phyloP scores from a whole-genome alignment of 176 grass and related monocot species.

The Bolboschoenus planiculmis region DNA sequence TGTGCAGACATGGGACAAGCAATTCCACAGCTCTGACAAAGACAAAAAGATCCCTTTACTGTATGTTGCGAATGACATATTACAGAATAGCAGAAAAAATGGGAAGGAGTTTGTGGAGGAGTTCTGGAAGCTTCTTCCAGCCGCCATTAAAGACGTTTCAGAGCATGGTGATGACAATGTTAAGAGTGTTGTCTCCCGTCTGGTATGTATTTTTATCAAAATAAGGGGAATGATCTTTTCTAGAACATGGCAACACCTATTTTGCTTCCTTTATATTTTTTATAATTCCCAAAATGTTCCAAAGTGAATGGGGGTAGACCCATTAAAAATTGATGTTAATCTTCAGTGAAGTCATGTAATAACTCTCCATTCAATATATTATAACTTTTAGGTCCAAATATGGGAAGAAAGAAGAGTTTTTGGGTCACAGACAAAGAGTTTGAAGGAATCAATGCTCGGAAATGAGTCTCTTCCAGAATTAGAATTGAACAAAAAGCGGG shows the following conservation, averaged over 20 bases:
- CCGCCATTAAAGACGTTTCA: constrained; percentile 59
- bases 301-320: not conserved
- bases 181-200: constrained; percentile 62
- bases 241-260: not conserved
- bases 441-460: constrained; percentile 88
- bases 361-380: not conserved
- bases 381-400: constrained; percentile 62
- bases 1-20: constrained; percentile 89
- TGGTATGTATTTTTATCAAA: constrained; percentile 40
- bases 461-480: constrained; percentile 57
- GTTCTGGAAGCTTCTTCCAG: constrained; percentile 98
- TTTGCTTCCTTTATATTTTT: not conserved
- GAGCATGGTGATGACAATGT: constrained; percentile 71
- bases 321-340: not conserved
- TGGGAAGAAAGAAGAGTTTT: constrained; percentile 99
- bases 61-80: constrained; percentile 96
- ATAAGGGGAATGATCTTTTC: not conserved
- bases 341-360: not conserved
- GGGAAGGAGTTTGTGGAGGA: constrained; percentile 95
- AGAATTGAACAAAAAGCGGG: constrained; percentile 83
- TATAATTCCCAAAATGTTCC: no score
- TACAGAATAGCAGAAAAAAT: constrained; percentile 92
- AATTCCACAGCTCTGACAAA: constrained; percentile 68
- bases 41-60: constrained; percentile 70
- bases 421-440: constrained; percentile 62